These are phyloP conservation scores for Leccinum ochraceum DNA, from an alignment of 768 basidiomycete genomes.

Conservation along the genomic window DNA sequence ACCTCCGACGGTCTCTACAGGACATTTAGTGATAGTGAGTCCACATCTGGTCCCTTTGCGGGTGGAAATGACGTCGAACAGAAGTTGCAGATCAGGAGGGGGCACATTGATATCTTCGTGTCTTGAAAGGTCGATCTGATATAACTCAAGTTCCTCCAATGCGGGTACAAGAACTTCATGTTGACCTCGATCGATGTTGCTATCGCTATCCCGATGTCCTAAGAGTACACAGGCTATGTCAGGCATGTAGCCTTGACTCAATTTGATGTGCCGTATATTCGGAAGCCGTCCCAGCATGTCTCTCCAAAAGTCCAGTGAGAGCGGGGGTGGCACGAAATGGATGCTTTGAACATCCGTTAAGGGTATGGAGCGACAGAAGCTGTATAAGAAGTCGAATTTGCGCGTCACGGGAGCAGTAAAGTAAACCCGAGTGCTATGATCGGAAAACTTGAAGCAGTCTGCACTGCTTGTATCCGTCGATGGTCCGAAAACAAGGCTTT, in stretches of 20 bases:
- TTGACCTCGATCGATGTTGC: not conserved
- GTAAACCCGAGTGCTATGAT: not conserved
- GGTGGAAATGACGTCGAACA: not conserved
- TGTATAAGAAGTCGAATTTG: not conserved
- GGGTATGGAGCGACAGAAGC: slow-evolving; percentile 3
- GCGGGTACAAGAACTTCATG: not conserved
- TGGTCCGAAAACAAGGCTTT: not conserved
- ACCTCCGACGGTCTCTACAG: not conserved
- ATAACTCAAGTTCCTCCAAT: not conserved
- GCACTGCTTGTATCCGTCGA: not conserved
- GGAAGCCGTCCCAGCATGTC: not conserved
- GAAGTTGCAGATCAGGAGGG: not conserved
- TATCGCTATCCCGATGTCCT: not conserved
- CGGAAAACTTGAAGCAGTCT: not conserved
- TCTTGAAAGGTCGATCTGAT: not conserved
- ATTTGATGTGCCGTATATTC: not conserved
- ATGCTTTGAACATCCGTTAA: slow-evolving; percentile 3
- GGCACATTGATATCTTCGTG: not conserved
- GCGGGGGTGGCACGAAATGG: not conserved
- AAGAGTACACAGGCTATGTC: not conserved
- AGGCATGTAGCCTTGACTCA: not conserved
- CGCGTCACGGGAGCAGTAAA: not conserved
- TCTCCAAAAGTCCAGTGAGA: slow-evolving; percentile 6
- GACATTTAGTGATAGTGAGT: not conserved
- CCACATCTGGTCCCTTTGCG: not conserved